phyloP scores from a whole-genome alignment of 2,329 filamentous ascomycete species.

The Chrysoporthe deuterocubensis region DNA sequence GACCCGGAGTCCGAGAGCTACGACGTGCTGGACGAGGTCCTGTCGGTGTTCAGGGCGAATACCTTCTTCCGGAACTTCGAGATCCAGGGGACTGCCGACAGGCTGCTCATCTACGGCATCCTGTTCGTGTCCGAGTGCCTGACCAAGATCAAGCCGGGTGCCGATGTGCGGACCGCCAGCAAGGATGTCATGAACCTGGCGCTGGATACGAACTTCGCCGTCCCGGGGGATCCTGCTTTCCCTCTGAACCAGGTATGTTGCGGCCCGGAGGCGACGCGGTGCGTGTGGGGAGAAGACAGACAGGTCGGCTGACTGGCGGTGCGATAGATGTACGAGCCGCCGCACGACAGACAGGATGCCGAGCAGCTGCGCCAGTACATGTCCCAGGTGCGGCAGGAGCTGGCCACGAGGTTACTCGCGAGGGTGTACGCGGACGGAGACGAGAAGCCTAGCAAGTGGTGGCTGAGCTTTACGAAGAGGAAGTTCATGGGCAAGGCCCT shows the following conservation, averaged over 20 bases:
- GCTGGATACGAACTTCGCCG: slow-evolving; percentile 90
- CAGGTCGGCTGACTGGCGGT: background rate
- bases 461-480: slow-evolving; percentile 97
- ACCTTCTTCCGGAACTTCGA: slow-evolving; percentile 99
- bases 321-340: slow-evolving; percentile 82
- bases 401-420: slow-evolving; percentile 80
- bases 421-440: slow-evolving; percentile 81
- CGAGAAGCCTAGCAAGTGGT: slow-evolving; percentile 82
- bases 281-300: slow-evolving; percentile 2
- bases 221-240: slow-evolving; percentile 91
- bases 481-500: slow-evolving; percentile 99
- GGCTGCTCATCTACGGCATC: slow-evolving; percentile 95
- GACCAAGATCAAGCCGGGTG: slow-evolving; percentile 79
- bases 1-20: slow-evolving; percentile 92
- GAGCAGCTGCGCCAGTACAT: slow-evolving; percentile 89
- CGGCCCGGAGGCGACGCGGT: background rate
- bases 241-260: slow-evolving; percentile 80
- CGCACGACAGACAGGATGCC: slow-evolving; percentile 83
- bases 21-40: slow-evolving; percentile 93
- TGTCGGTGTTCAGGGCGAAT: slow-evolving; percentile 93
- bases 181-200: slow-evolving; percentile 88
- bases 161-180: slow-evolving; percentile 61
- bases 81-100: slow-evolving; percentile 93
- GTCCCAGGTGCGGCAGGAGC: slow-evolving; percentile 89
- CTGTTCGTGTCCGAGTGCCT: slow-evolving; percentile 92